Percentiles rank a stretch among this genome's conserved stretches.
These are phyloP conservation scores for Calonectria montana DNA, from an alignment of 2,329 filamentous ascomycete species.

Conservation along the genomic window DNA sequence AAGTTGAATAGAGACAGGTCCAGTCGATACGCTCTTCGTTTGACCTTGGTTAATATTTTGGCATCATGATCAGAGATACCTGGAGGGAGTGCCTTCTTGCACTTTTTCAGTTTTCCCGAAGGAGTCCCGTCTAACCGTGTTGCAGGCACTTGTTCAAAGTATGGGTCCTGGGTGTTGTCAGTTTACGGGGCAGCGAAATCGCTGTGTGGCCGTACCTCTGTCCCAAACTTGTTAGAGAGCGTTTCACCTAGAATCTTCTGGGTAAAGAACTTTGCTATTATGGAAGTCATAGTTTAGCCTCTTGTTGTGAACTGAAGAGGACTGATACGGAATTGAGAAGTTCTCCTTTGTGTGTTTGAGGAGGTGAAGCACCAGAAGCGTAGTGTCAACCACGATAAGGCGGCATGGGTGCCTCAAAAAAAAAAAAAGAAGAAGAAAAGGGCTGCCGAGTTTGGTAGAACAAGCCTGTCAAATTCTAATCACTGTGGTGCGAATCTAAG, in stretches of 20 bases:
- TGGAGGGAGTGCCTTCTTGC: conserved; percentile 84
- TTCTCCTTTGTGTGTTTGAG: conserved; percentile 20
- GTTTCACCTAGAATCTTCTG: conserved; percentile 69
- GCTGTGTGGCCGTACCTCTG: conserved; percentile 53
- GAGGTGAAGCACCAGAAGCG: conserved; percentile 9
- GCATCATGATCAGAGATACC: conserved; percentile 87
- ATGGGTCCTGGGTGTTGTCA: conserved; percentile 76
- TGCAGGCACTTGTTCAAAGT: conserved; percentile 85
- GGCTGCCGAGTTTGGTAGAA: conserved; percentile 12
- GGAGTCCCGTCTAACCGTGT: conserved; percentile 75
- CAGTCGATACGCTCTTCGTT: conserved; percentile 84
- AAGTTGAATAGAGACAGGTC: conserved; percentile 88
- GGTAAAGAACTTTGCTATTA: conserved; percentile 65
- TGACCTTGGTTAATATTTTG: conserved; percentile 85
- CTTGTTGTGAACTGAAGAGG: background rate
- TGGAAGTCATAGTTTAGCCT: conserved; percentile 58
- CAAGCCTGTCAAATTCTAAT: conserved; percentile 18
- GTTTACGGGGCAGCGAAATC: conserved; percentile 32
- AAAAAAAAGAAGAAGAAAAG: too few species aligned
- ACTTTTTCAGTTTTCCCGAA: conserved; percentile 80
- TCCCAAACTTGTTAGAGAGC: conserved; percentile 68
- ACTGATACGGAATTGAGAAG: background rate
- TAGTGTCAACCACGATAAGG: conserved; percentile 31
- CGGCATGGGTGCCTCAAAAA: too few species aligned
- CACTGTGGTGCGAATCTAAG: conserved; percentile 20